Evolutionary conservation across 306 rosid genomes (phyloP), one percentile per base, ranked within the genome.

Genomic region (Vigna hirtella): DNA sequence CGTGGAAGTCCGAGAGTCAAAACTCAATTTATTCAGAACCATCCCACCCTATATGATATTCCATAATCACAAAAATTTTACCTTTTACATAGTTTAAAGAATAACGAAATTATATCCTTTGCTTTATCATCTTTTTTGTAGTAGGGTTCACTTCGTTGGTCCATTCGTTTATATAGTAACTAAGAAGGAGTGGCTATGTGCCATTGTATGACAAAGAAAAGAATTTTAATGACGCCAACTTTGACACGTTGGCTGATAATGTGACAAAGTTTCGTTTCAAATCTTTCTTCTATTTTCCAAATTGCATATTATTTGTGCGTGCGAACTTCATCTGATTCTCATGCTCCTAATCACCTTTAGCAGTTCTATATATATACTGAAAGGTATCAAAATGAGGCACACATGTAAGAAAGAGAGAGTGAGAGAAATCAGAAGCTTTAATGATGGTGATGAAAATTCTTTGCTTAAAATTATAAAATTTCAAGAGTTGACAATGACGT

Each of bases 241-340:
- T 70, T 70, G 36, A 9, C 82, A 48, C 70, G 28, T 43, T 68
- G 76, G 40, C 16, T 77, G 40, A 45, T 9, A 57, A 68, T 32
- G 76, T 43, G 52, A 47, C 61, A 45, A 32, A 53, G 20, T 59
- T 59, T 78, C 55, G 14, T 78, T 59, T 78, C 45, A 58, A 18
- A 9, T 48, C 64, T 59, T 47, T 22, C 76, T 8, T 43, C 63
- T 17, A 12, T 64, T 56, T 77, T 26, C 28, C 45, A 24, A 56
- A 49, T 43, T 73, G 34, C 70, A 16, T 74, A 7, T 38, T 40
- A 68, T 56, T 40, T 42, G 9, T 72, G 64, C 34, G 17, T 22
- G 32, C 16, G 16, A 6, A 56, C 55, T 14, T 22, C 12, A 32
- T 61, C 43, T 30, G 43, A 62, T 62, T 38, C 38, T 38, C 24